Evolutionary conservation across 1,139 yeast genomes (phyloP), one percentile per base, ranked within the genome.

Genomic region (Pneumocystis canis): DNA sequence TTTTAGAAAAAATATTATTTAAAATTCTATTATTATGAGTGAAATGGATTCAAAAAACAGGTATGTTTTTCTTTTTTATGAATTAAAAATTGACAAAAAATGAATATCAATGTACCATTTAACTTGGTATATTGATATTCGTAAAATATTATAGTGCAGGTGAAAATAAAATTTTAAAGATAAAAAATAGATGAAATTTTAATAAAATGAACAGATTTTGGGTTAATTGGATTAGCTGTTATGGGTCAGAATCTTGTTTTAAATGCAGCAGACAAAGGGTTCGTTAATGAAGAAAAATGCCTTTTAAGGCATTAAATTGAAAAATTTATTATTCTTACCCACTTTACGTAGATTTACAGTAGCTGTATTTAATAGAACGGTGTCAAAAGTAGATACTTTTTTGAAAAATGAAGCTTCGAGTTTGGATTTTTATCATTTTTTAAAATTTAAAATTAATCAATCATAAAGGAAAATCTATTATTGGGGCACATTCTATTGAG

Each of bases 221-320:
- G 97, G 78, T 88, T 92, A 78, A 90, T 92, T 75, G 98, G 98
- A 76, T 84, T 92, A 84, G 98, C 98, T 86, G 98, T 92, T 71
- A 92, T 92, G 98, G 98, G 98, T 58, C 65, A 69, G 76, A 92
- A 92, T 84, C 82, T 92, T 82, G 89, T 92, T 77, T 83, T 92
- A 72, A 92, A 92, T 79, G 95, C 94, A 73, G 97, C 97, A 71
- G 98, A 92, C 82, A 95, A 92, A 79, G 97, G 97, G 65, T 87
- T 80, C 79, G 68, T 68, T 57, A 25, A 35, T 14, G 11, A n/a
- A n/a, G n/a, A n/a, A 11, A 35, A 20, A 20, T 18, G 18, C 40
- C 35, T 18, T 54, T 18, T 18, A 5, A 31, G 25, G n/a, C 40
- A 14, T n/a, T 28, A 28, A 30, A 9, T 35, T 5, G 7, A 9